Evolutionary conservation across 1,284 basidiomycete species (phyloP), one percentile per base, ranked within the genome.

Genomic region (Pseudozyma sp.): DNA sequence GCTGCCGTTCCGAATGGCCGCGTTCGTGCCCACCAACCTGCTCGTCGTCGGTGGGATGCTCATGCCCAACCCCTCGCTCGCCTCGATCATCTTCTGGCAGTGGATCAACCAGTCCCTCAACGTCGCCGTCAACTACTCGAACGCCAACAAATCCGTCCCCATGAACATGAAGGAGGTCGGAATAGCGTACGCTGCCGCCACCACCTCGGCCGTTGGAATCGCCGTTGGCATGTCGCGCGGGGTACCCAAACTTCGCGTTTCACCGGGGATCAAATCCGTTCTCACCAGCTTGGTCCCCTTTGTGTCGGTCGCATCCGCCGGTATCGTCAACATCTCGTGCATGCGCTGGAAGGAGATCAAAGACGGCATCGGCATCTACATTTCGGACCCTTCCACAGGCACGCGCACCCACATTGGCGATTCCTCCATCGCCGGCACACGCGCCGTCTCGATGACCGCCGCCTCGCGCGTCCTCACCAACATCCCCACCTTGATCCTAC

Each of bases 281-380:
- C 47, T 78, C 9, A 57, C 74, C 24, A 85, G 85, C 40, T 83
- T 88, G 24, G 87, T 88, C 0, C 88, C 88, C 0, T 88, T 88
- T 61, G 87, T 85, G 3, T 84, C 85, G 35, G 88, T 88, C 11
- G 88, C 87, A 3, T 68, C 64, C 24, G 78, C 78, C 1, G 75
- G 75, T 19, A 65, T 75, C 35, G 78, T 80, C 29, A 79, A 79
- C 45, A 77, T 79, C 66, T 85, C 85, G 10, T 85, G 87, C 67
- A 88, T 88, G 84, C 78, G 88, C 17, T 88, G 87, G 87, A 88
- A 88, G 74, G 88, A 88, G 81, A 87, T 88, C 83, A 79, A 85
- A 9, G 87, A 88, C 66, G 87, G 88, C 17, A 84, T 88, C 47
- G 85, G 85, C 37, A 85, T 88, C 14, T 88, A 83, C 80, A 79